These are phyloP conservation scores for Friedmanniomyces endolithicus DNA, from an alignment of 495 filamentous ascomycete species.

Conservation along the genomic window DNA sequence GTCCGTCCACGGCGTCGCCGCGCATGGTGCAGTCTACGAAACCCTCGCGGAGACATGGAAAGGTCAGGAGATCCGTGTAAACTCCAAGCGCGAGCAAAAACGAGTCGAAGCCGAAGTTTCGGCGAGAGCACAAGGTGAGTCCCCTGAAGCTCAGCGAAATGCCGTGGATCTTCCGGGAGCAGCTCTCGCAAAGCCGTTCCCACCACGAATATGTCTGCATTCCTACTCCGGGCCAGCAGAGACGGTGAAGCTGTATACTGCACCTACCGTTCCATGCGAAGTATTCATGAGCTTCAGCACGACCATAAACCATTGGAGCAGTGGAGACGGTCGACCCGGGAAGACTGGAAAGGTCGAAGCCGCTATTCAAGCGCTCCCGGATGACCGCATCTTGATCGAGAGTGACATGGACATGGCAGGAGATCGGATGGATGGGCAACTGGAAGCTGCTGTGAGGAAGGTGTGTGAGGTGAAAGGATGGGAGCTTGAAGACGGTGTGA, in stretches of 20 bases:
- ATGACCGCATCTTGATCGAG: conserved; percentile 70
- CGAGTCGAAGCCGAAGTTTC: conserved; percentile 22
- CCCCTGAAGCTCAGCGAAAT: conserved; percentile 20
- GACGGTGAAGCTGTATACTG: conserved; percentile 62
- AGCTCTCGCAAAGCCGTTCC: conserved; percentile 49
- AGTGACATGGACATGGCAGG: conserved; percentile 86
- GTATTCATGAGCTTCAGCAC: conserved; percentile 84
- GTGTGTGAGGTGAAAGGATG: conserved; percentile 72
- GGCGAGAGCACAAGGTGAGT: conserved; percentile 22
- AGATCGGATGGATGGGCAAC: conserved; percentile 59
- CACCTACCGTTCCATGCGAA: conserved; percentile 58
- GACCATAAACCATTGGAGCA: conserved; percentile 60
- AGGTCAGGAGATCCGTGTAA: conserved; percentile 59
- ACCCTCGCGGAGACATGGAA: conserved; percentile 64
- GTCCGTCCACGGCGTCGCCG: conserved; percentile 83
- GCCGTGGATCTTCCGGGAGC: not conserved
- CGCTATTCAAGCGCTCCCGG: conserved; percentile 62
- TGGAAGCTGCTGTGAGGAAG: conserved; percentile 60
- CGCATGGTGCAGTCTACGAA: conserved; percentile 72
- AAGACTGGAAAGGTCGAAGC: conserved; percentile 37
- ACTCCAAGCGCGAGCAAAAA: conserved; percentile 51
- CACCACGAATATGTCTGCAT: conserved; percentile 85
- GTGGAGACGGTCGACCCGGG: conserved; percentile 23
- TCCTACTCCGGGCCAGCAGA: conserved; percentile 79
- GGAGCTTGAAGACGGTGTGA: conserved; percentile 58